Conservation (phyloP, 148 eudicot genomes). For the Pharnaceum exiguum region DNA sequence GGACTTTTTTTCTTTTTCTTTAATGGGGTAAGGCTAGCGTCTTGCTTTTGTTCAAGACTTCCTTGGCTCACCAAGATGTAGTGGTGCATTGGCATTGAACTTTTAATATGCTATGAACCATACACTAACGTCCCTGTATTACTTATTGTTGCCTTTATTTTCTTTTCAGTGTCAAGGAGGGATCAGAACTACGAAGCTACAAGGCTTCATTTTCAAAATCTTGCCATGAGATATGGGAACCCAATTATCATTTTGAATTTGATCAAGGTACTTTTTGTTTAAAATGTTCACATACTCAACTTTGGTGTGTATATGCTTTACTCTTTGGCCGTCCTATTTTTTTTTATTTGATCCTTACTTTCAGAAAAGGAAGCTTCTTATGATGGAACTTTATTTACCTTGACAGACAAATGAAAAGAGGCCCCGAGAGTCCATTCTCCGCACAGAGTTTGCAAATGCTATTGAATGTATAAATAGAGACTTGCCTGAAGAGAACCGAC, state of each 20-base stretch:
- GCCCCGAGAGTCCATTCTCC: slow-evolving; percentile 84
- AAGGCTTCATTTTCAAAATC: slow-evolving; percentile 89
- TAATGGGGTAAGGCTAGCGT: no score
- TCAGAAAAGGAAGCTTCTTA: no score
- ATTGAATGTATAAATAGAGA: slow-evolving; percentile 63
- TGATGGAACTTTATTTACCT: background rate
- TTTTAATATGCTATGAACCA: no score
- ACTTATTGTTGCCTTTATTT: slow-evolving; percentile 13
- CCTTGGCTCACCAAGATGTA: no score
- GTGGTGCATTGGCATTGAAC: no score
- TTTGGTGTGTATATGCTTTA: no score
- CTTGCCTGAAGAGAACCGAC: slow-evolving; percentile 58
- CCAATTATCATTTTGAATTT: slow-evolving; percentile 89
- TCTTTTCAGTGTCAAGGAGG: slow-evolving; percentile 64
- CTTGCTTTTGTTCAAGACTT: no score
- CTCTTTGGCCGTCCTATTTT: background rate
- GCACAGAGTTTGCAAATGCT: slow-evolving; percentile 79
- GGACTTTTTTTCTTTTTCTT: no score
- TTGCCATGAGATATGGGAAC: slow-evolving; percentile 81
- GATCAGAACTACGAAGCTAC: slow-evolving; percentile 87
- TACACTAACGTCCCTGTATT: background rate
- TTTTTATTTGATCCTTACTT: background rate
- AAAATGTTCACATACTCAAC: background rate
- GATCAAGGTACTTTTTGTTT: slow-evolving; percentile 58
- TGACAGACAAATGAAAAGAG: slow-evolving; percentile 66